A percentile compares a stretch with the other conserved stretches of the same genome.
These are phyloP conservation scores for Orbilia brochopaga DNA, from an alignment of 2,329 filamentous ascomycete species.

Conservation along the genomic window DNA sequence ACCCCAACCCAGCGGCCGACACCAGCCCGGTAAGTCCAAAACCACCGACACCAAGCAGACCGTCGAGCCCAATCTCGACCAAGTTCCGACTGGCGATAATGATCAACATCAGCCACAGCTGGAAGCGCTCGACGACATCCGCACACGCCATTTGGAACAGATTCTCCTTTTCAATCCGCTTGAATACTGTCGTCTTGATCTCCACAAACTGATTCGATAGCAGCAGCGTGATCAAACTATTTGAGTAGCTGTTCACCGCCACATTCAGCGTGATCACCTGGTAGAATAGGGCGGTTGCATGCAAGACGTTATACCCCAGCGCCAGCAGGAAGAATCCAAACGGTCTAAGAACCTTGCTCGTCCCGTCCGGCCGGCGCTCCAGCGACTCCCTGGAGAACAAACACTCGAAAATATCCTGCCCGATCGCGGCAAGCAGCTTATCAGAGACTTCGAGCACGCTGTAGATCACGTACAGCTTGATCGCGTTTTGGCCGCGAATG, in stretches of 20 bases:
- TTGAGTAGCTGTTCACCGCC: constrained; percentile 97
- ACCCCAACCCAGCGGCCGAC: constrained; percentile 50
- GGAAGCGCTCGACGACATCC: constrained; percentile 95
- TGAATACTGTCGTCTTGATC: constrained; percentile 98
- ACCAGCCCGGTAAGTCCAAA: constrained; percentile 57
- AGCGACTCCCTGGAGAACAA: constrained; percentile 92
- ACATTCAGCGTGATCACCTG: constrained; percentile 98
- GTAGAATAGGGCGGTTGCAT: constrained; percentile 89
- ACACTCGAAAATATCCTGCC: constrained; percentile 95
- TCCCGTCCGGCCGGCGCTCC: constrained; percentile 82
- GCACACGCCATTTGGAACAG: constrained; percentile 95
- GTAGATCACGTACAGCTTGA: constrained; percentile 98
- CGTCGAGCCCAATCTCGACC: constrained; percentile 85
- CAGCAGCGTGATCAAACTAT: constrained; percentile 86
- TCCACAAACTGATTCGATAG: constrained; percentile 99
- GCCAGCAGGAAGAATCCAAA: constrained; percentile 90
- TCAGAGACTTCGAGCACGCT: constrained; percentile 94
- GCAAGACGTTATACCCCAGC: constrained; percentile 83
- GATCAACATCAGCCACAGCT: constrained; percentile 94
- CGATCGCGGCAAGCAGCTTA: constrained; percentile 84
- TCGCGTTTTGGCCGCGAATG: constrained; percentile 92
- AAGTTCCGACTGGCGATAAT: constrained; percentile 97
- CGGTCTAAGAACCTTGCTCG: constrained; percentile 86
- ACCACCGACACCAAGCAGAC: constrained; percentile 60
- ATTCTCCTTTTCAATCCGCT: constrained; percentile 98